Percentiles rank a stretch among this genome's conserved stretches.
Evolutionary conservation across 2,329 filamentous ascomycete species (phyloP).

Genomic region (Fusarium drepaniforme): DNA sequence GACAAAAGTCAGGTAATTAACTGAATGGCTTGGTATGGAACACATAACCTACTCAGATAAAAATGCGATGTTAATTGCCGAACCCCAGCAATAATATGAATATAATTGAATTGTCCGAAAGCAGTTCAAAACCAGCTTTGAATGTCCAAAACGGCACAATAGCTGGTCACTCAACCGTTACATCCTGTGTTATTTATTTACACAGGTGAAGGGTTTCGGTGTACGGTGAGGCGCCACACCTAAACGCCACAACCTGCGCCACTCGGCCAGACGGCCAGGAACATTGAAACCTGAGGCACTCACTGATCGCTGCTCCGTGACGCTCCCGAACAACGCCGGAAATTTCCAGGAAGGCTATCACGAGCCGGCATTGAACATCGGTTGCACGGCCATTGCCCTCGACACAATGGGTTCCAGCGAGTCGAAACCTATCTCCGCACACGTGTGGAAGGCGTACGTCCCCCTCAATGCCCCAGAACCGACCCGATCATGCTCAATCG

Average conservation of each 20-base stretch:
- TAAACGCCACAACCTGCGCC: conserved; percentile 32
- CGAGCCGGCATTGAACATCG: conserved; percentile 45
- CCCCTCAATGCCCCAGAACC: neutral
- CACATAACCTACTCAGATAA: neutral
- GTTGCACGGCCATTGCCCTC: conserved; percentile 52
- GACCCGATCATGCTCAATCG: neutral
- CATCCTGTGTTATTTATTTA: neutral
- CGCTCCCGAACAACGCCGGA: conserved; percentile 51
- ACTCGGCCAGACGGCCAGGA: neutral
- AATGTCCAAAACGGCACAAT: neutral
- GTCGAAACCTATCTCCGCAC: conserved; percentile 62
- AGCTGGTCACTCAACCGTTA: neutral
- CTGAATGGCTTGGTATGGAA: neutral
- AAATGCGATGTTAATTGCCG: neutral
- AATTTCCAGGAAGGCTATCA: conserved; percentile 50
- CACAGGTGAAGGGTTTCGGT: neutral
- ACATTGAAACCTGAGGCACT: conserved; percentile 49
- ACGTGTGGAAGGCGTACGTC: conserved; percentile 69
- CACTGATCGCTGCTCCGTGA: conserved; percentile 44
- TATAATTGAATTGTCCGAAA: neutral
- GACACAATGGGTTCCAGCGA: conserved; percentile 68
- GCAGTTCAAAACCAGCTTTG: neutral
- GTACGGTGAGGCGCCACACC: conserved; percentile 24
- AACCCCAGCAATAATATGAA: neutral
- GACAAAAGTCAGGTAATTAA: neutral